Conservation (phyloP, 1,284 basidiomycete species). For the Puccinia sorghi region DNA sequence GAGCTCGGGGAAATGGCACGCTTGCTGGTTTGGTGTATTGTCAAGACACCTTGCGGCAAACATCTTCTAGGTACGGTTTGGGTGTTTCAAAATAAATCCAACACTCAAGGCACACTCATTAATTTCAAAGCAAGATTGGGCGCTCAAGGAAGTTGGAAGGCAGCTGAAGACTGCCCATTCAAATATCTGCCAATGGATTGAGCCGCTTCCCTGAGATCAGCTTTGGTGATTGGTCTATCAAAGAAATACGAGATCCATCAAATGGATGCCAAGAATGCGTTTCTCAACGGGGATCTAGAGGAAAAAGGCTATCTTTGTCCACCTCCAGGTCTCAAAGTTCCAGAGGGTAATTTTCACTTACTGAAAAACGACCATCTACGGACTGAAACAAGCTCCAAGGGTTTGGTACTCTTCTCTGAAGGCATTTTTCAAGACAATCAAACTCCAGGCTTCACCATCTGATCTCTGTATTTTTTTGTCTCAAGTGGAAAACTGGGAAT, state of each 20-base stretch:
- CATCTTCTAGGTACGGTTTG: not conserved
- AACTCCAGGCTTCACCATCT: not conserved
- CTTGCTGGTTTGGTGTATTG: not conserved
- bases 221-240: not conserved
- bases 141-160: constrained; percentile 20
- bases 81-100: not conserved
- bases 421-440: constrained; percentile 11
- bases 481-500: not conserved
- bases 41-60: not conserved
- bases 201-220: not conserved
- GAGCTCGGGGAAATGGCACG: constrained; percentile 1
- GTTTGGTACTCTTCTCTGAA: constrained; percentile 10
- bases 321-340: constrained; percentile 10
- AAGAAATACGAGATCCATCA: not conserved
- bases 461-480: constrained; percentile 19
- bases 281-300: constrained; percentile 22
- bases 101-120: not conserved
- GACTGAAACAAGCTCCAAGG: constrained; percentile 15
- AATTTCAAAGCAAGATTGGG: constrained; percentile 11
- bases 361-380: constrained; percentile 15
- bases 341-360: not conserved
- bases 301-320: constrained; percentile 11
- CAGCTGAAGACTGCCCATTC: constrained; percentile 12
- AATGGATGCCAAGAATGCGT: constrained; percentile 3
- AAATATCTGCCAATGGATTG: not conserved